phyloP scores from a whole-genome alignment of 805 yeast species.

The Suhomyces emberorum region DNA sequence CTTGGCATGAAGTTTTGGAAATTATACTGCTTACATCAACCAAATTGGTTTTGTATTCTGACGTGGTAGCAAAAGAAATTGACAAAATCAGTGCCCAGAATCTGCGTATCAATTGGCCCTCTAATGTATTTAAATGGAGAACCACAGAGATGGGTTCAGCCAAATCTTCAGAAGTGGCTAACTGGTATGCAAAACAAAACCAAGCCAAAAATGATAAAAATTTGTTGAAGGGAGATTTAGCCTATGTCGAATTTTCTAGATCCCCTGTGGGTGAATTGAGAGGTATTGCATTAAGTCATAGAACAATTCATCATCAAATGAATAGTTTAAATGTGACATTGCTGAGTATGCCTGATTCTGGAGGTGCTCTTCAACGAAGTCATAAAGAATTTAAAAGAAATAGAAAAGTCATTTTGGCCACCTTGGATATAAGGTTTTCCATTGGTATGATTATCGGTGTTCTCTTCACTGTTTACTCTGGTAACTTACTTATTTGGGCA shows the following conservation, averaged over 20 bases:
- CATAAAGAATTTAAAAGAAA: slow-evolving; percentile 30
- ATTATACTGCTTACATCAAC: slow-evolving; percentile 74
- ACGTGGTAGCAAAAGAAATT: slow-evolving; percentile 67
- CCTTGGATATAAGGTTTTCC: slow-evolving; percentile 48
- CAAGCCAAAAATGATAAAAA: slow-evolving; percentile 11
- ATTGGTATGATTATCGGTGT: slow-evolving; percentile 85
- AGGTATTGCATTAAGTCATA: slow-evolving; percentile 91
- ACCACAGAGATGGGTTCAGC: slow-evolving; percentile 82
- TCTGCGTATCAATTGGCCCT: slow-evolving; percentile 64
- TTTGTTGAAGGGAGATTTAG: slow-evolving; percentile 50
- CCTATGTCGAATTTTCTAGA: slow-evolving; percentile 88
- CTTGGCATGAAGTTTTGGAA: slow-evolving; percentile 63
- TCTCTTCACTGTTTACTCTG: slow-evolving; percentile 77
- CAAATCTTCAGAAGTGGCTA: slow-evolving; percentile 31
- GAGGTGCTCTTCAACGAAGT: slow-evolving; percentile 48
- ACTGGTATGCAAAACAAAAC: slow-evolving; percentile 20
- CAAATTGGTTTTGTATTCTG: slow-evolving; percentile 77
- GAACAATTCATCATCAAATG: slow-evolving; percentile 88
- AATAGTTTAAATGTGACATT: slow-evolving; percentile 65
- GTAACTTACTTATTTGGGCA: slow-evolving; percentile 77
- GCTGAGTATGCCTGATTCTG: slow-evolving; percentile 60
- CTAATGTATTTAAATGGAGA: slow-evolving; percentile 70
- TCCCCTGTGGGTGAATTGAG: slow-evolving; percentile 88
- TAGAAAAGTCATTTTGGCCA: slow-evolving; percentile 52
- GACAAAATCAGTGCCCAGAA: slow-evolving; percentile 52